Conservation (phyloP, 2,329 filamentous ascomycete genomes). For the Penicillium sp. region DNA sequence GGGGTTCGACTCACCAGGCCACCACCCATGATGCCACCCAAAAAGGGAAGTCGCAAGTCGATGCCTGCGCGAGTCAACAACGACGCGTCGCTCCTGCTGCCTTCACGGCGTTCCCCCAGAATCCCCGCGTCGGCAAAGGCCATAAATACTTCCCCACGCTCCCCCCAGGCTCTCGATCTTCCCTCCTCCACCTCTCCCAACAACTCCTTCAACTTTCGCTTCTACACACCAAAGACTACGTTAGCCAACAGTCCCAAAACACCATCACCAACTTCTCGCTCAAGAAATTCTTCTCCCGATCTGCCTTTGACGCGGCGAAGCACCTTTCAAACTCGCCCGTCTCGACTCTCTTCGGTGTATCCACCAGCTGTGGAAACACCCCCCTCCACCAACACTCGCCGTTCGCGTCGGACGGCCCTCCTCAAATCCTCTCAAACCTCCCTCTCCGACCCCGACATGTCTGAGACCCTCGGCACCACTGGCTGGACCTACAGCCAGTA, state of each 20-base stretch:
- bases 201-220: conserved; percentile 16
- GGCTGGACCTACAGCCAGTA: conserved; percentile 22
- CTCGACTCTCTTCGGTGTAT: conserved; percentile 26
- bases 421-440: conserved; percentile 15
- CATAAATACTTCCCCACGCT: conserved; percentile 5
- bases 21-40: conserved; percentile 23
- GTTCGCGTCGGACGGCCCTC: conserved; percentile 17
- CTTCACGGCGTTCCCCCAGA: conserved; percentile 24
- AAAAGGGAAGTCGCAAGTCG: conserved; percentile 23
- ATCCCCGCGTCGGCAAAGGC: conserved; percentile 11
- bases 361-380: conserved; percentile 23
- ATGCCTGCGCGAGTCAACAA: conserved; percentile 18
- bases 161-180: conserved; percentile 16
- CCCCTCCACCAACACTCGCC: conserved; percentile 14
- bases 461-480: conserved; percentile 15
- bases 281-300: conserved; percentile 12
- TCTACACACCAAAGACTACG: conserved; percentile 16
- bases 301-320: conserved; percentile 16
- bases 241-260: neutral
- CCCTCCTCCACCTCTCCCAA: conserved; percentile 13
- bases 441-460: conserved; percentile 16
- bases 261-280: neutral
- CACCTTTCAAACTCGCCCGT: conserved; percentile 24
- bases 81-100: conserved; percentile 11
- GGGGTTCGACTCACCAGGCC: conserved; percentile 2